Evolutionary conservation across 192 early-diverging fungal genomes (phyloP), one percentile per base, ranked within the genome.

Genomic region (Oehlia diaphana): DNA sequence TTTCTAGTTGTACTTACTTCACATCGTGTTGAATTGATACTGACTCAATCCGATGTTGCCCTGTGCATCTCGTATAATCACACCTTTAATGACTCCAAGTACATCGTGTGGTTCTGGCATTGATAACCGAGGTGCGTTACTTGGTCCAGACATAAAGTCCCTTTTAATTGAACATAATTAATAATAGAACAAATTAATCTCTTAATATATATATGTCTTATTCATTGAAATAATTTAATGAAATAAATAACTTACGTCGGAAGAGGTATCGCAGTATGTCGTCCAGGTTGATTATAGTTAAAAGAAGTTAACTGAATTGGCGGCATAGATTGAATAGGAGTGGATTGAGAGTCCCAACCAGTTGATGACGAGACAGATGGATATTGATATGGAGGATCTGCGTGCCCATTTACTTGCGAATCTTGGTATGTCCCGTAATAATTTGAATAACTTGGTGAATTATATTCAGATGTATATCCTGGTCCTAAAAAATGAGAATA

Each of bases 31-130:
- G 49, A 89, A 89, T 14, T 79, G 79, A 77, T 89, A 89, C 67
- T 87, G 81, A 79, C 83, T 86, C 70, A 89, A 81, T 50, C 88
- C 88, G 82, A 89, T 89, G 81, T 89, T 89, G 77, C 88, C 88
- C 72, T 89, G 86, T 64, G 88, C 86, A 79, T 89, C 88, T 67
- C 88, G 71, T 35, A 89, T 87, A 76, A 89, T 89, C 61, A 86
- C 82, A 75, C 88, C 88, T 63, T 84, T 82, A 72, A 89, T 89
- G 19, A 81, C 84, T 37, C 88, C 88, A 2, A 89, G 81, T 2
- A 85, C 79, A 42, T 89, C 82, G 58, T 89, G 88, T 31, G 88
- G 88, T 70, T 87, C 88, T 12, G 88, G 88, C 88, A 89, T 89
- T 10, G 88, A 89, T 21, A 89, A 79, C 9, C 86, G 82, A 63